phyloP scores from a whole-genome alignment of 1,284 basidiomycete species.

The Moesziomyces globuligerus region DNA sequence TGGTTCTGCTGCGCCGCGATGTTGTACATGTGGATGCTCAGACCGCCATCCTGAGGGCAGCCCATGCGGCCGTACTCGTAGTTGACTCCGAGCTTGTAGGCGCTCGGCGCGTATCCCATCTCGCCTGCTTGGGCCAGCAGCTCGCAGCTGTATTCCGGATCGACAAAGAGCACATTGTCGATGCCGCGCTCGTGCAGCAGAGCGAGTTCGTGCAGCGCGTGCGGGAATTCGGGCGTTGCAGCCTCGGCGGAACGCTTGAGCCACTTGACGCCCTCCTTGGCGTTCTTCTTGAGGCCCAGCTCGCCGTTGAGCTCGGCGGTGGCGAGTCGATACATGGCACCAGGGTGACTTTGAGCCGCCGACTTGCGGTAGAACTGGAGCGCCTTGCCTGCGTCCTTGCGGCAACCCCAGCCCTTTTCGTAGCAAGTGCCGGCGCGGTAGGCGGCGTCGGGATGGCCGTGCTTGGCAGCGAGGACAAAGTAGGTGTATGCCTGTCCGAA shows the following conservation, averaged over 20 bases:
- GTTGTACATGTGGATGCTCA: constrained; percentile 95
- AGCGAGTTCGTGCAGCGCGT: constrained; percentile 93
- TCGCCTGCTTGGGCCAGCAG: constrained; percentile 93
- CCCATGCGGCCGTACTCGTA: constrained; percentile 99
- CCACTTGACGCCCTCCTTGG: constrained; percentile 98
- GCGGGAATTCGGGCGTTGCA: constrained; percentile 85
- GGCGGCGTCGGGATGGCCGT: constrained; percentile 95
- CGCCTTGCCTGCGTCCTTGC: constrained; percentile 89
- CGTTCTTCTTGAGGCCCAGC: constrained; percentile 83
- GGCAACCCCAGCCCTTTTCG: constrained; percentile 98
- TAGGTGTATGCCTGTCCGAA: constrained; percentile 96
- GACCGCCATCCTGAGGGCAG: constrained; percentile 94
- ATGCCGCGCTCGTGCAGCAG: constrained; percentile 93
- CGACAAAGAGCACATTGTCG: constrained; percentile 95
- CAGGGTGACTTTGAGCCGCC: constrained; percentile 87
- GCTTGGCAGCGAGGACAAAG: constrained; percentile 95
- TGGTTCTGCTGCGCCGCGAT: constrained; percentile 88
- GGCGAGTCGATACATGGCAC: constrained; percentile 94
- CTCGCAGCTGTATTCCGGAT: constrained; percentile 93
- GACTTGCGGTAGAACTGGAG: constrained; percentile 92
- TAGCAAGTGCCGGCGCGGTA: constrained; percentile 97
- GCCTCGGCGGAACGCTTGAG: constrained; percentile 91
- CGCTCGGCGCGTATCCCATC: constrained; percentile 93
- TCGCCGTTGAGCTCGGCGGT: constrained; percentile 97
- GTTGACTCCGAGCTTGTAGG: constrained; percentile 95